Evolutionary conservation across 441 rosid genomes (phyloP), one percentile per base, ranked within the genome.

Genomic region (Erodium trifolium): DNA sequence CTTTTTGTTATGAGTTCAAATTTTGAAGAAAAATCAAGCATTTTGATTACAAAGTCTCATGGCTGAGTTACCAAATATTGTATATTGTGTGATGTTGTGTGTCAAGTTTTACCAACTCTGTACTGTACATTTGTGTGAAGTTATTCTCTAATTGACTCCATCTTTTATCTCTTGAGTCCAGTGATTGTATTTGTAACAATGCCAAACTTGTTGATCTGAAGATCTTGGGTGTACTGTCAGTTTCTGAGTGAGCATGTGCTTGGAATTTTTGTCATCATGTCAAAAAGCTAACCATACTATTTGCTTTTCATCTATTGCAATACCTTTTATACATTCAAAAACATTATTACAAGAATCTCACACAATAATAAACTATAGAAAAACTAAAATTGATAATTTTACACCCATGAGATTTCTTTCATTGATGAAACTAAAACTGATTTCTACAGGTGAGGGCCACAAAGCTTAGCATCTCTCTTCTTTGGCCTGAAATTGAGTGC

Each of bases 401-500:
- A 53, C 60, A 53, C 60, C 37, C 37, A 53, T 16, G 60, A 53
- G 19, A 12, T 53, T 53, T 23, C 27, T 23, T 23, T 23, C 27
- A 53, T 4, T 16, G 19, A 53, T 5, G 60, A 53, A 53, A 53
- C 4, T 14, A 2, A 53, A 53, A 53, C 27, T 23, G 27, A 23
- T 23, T 23, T 23, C 27, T 23, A 23, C 27, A 23, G 27, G 27
- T 23, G 27, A 23, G 27, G 27, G 27, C 81, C 83, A 82, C 98
- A 94, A 73, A 90, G 76, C 75, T 65, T 71, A 67, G 62, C 70
- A 68, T 92, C 80, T 51, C 37, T 79, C 79, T 85, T 90, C 29
- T 90, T 67, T 29, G 99, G 98, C 78, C 86, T 92, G 67, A 84
- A 85, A 76, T 81, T 92, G 79, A 94, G 77, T 49, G 93, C 82